Evolutionary conservation across 495 filamentous ascomycete genomes (phyloP).

Genomic region (Penicillium paxilli): DNA sequence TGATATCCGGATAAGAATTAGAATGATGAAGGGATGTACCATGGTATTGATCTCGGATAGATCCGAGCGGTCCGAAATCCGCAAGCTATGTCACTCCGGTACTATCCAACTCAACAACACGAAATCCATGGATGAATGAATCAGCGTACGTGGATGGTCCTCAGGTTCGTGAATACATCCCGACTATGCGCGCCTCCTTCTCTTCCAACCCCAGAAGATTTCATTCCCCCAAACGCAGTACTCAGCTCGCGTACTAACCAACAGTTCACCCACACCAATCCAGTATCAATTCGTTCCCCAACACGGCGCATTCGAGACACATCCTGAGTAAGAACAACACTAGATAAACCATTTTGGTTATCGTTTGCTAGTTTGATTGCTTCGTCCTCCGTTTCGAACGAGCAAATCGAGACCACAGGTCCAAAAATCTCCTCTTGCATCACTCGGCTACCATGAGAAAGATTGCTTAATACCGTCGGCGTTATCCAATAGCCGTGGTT

Average conservation of each 20-base stretch:
- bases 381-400: constrained; percentile 57
- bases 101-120: background rate
- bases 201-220: constrained; percentile 16
- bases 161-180: constrained; percentile 19
- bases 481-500: constrained; percentile 41
- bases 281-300: constrained; percentile 16
- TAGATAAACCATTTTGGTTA: constrained; percentile 40
- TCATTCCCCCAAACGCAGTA: constrained; percentile 23
- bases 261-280: constrained; percentile 22
- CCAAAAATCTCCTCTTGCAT: constrained; percentile 56
- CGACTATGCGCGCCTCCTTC: constrained; percentile 19
- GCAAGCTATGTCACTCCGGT: background rate
- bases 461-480: constrained; percentile 46
- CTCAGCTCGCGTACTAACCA: constrained; percentile 18
- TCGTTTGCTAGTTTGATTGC: constrained; percentile 50
- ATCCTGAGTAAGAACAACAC: constrained; percentile 16
- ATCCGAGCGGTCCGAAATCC: constrained; percentile 1
- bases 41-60: background rate
- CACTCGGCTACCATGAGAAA: constrained; percentile 15
- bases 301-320: constrained; percentile 15
- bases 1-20: too few species aligned
- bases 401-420: constrained; percentile 46
- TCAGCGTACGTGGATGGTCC: constrained; percentile 19
- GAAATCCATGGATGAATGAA: background rate
- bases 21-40: too few species aligned